A percentile compares a stretch with the other conserved stretches of the same genome.
Conservation (phyloP, 106 monocot species). For the Triglochin maritima region DNA sequence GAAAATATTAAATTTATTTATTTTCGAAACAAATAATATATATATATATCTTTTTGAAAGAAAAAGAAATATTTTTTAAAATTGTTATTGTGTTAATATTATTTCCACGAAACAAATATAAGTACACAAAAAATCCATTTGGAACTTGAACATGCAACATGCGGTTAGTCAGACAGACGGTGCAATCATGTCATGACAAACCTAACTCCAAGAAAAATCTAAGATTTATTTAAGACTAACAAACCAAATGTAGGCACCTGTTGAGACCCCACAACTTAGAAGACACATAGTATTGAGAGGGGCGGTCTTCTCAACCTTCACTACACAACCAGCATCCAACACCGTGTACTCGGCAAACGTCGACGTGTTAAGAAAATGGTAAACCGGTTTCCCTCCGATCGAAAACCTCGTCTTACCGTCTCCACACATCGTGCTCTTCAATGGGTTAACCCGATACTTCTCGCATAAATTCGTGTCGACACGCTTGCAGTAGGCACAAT, state of each 20-base stretch:
- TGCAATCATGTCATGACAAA: too few relatives aligned
- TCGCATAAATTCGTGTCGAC: constrained; percentile 44
- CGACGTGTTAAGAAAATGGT: constrained; percentile 44
- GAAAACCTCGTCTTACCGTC: constrained; percentile 36
- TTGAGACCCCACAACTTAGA: constrained; percentile 50
- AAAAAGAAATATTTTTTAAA: too few relatives aligned
- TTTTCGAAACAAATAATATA: too few relatives aligned
- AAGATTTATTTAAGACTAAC: too few relatives aligned
- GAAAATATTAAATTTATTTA: too few relatives aligned
- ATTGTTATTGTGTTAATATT: too few relatives aligned
- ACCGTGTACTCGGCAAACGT: constrained; percentile 51
- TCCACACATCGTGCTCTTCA: constrained; percentile 24
- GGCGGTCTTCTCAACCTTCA: constrained; percentile 37
- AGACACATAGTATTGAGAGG: constrained; percentile 41
- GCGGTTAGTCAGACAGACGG: too few relatives aligned
- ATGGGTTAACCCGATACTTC: constrained; percentile 23
- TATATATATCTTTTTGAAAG: too few relatives aligned
- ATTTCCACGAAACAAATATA: too few relatives aligned
- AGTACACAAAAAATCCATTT: too few relatives aligned
- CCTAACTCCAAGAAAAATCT: too few relatives aligned
- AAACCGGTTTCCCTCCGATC: constrained; percentile 24
- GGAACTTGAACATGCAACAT: too few relatives aligned
- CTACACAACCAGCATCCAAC: constrained; percentile 30
- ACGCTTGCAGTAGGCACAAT: constrained; percentile 40
- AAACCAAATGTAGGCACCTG: constrained; percentile 12